A percentile compares a stretch with the other conserved stretches of the same genome.
Conservation (phyloP, 2,329 filamentous ascomycete species). For the Talaromyces islandicus region DNA sequence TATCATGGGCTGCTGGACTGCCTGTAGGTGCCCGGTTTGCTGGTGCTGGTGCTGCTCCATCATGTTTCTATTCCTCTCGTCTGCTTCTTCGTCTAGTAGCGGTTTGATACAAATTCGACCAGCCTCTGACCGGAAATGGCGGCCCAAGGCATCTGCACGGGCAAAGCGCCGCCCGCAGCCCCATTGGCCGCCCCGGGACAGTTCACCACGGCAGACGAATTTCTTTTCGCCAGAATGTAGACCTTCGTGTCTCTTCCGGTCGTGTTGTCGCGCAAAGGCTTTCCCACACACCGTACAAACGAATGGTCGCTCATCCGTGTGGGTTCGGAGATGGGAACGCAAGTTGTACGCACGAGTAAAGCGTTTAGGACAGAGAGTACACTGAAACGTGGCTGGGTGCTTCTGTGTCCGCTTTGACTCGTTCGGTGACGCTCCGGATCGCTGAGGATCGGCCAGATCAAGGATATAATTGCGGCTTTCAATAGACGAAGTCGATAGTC, state of each 20-base stretch:
- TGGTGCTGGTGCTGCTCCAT: slow-evolving; percentile 64
- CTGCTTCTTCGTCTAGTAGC: slow-evolving; percentile 88
- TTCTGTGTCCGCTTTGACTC: slow-evolving; percentile 86
- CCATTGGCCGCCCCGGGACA: slow-evolving; percentile 79
- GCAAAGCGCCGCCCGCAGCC: slow-evolving; percentile 91
- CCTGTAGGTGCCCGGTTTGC: slow-evolving; percentile 52
- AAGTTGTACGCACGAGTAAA: slow-evolving; percentile 97
- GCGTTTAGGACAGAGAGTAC: slow-evolving; percentile 83
- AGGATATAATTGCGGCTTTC: slow-evolving; percentile 72
- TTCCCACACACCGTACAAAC: slow-evolving; percentile 96
- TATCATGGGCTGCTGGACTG: slow-evolving; percentile 51
- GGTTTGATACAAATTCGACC: slow-evolving; percentile 95
- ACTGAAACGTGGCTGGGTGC: slow-evolving; percentile 95
- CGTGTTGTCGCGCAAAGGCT: slow-evolving; percentile 94
- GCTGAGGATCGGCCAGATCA: slow-evolving; percentile 80
- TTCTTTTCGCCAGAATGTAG: slow-evolving; percentile 97
- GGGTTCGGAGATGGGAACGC: slow-evolving; percentile 87
- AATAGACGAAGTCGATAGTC: slow-evolving; percentile 42
- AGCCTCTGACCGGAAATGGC: slow-evolving; percentile 93
- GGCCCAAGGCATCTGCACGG: slow-evolving; percentile 85
- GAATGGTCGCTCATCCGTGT: slow-evolving; percentile 95
- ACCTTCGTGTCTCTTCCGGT: slow-evolving; percentile 93
- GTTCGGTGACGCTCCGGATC: slow-evolving; percentile 57
- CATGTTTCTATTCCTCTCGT: slow-evolving; percentile 70
- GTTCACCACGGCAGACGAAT: slow-evolving; percentile 89